Percentiles rank a stretch among this genome's conserved stretches.
These are phyloP conservation scores for Torulaspora gathmanii DNA, from an alignment of 805 yeast genomes.

Conservation along the genomic window DNA sequence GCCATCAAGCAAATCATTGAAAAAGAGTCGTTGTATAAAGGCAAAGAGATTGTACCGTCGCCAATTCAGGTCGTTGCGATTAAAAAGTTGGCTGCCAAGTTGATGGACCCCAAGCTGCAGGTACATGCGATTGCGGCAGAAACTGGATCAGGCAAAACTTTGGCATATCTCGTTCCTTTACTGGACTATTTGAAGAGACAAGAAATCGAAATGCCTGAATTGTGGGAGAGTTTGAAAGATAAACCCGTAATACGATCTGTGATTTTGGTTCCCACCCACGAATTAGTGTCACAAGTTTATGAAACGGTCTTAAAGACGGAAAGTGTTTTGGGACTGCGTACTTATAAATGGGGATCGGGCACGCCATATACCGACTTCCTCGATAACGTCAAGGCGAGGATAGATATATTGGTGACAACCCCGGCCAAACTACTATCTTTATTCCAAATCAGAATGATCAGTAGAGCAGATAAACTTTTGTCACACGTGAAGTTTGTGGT, in stretches of 20 bases:
- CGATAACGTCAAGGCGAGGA: constrained; percentile 44
- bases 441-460: constrained; percentile 34
- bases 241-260: constrained; percentile 58
- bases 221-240: constrained; percentile 34
- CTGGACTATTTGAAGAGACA: constrained; percentile 62
- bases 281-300: constrained; percentile 76
- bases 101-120: constrained; percentile 43
- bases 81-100: constrained; percentile 31
- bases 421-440: constrained; percentile 61
- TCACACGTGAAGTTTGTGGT: constrained; percentile 56
- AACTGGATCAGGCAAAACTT: constrained; percentile 95
- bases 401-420: constrained; percentile 80
- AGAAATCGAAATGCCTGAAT: constrained; percentile 39
- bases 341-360: constrained; percentile 59
- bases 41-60: constrained; percentile 45
- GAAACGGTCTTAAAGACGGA: constrained; percentile 37
- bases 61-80: constrained; percentile 81
- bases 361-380: constrained; percentile 52
- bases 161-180: constrained; percentile 81
- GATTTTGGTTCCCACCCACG: constrained; percentile 85
- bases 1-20: constrained; percentile 54
- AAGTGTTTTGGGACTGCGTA: constrained; percentile 39
- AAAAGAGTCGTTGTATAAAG: constrained; percentile 40
- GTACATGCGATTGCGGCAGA: constrained; percentile 87
- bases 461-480: constrained; percentile 39